These are phyloP conservation scores for Fusarium luffae DNA, from an alignment of 2,329 filamentous ascomycete species.

Conservation along the genomic window DNA sequence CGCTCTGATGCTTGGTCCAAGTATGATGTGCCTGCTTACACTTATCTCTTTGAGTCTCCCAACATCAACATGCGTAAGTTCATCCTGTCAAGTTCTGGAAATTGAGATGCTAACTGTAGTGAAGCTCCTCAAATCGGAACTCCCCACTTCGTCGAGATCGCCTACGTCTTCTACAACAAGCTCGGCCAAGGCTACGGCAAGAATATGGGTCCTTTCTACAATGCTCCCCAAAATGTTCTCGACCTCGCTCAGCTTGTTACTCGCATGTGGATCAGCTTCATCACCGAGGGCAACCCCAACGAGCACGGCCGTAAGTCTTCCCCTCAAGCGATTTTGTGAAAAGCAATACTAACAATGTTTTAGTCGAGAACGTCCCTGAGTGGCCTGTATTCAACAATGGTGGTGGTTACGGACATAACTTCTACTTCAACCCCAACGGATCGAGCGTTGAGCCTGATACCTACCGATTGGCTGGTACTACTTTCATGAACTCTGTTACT, in stretches of 20 bases:
- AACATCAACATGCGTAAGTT: slow-evolving; percentile 24
- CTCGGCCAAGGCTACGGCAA: slow-evolving; percentile 52
- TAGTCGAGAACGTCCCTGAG: slow-evolving; percentile 25
- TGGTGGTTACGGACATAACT: slow-evolving; percentile 39
- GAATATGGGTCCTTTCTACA: slow-evolving; percentile 50
- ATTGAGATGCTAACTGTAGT: background rate
- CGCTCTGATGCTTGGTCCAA: slow-evolving; percentile 64
- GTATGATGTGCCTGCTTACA: slow-evolving; percentile 63
- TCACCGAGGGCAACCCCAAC: slow-evolving; percentile 53
- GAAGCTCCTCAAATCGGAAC: slow-evolving; percentile 39
- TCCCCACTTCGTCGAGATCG: slow-evolving; percentile 47
- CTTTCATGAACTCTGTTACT: slow-evolving; percentile 35
- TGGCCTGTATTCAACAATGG: slow-evolving; percentile 34
- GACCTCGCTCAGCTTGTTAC: slow-evolving; percentile 56
- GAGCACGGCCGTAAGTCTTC: slow-evolving; percentile 16
- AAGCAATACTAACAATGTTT: background rate
- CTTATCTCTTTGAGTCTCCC: slow-evolving; percentile 59
- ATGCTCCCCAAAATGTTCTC: slow-evolving; percentile 51
- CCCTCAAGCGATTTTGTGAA: fast-evolving
- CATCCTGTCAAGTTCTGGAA: fast-evolving
- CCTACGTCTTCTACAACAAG: slow-evolving; percentile 63
- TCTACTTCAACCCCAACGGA: slow-evolving; percentile 39
- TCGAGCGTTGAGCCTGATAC: slow-evolving; percentile 33
- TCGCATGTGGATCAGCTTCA: slow-evolving; percentile 55
- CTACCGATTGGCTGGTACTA: slow-evolving; percentile 35